These are phyloP conservation scores for Colletotrichum destructivum DNA, from an alignment of 2,329 filamentous ascomycete species.

Conservation along the genomic window DNA sequence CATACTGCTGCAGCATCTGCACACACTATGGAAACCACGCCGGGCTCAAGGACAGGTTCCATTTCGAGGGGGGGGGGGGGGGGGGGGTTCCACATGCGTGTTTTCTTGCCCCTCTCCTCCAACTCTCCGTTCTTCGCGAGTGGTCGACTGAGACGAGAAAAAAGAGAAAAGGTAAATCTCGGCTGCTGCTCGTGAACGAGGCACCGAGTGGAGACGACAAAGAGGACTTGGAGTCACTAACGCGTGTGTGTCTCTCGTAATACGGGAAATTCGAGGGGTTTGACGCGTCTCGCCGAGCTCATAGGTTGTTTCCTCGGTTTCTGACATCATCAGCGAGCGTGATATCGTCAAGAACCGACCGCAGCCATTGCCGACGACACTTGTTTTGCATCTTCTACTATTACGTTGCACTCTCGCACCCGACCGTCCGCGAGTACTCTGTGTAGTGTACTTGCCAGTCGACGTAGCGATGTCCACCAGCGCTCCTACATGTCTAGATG, in stretches of 20 bases:
- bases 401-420: neutral
- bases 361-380: too few relatives aligned
- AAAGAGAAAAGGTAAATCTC: neutral
- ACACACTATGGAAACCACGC: neutral
- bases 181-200: slow-evolving; percentile 14
- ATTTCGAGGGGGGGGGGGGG: too few relatives aligned
- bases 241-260: slow-evolving; percentile 15
- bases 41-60: neutral
- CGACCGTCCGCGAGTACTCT: neutral
- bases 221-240: slow-evolving; percentile 6
- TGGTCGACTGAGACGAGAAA: too few relatives aligned
- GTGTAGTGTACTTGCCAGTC: neutral
- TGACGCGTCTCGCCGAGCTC: neutral
- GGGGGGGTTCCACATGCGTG: neutral
- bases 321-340: neutral
- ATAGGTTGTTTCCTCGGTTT: neutral
- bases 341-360: neutral
- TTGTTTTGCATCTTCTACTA: neutral
- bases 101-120: neutral
- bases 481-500: too few relatives aligned
- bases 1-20: neutral
- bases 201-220: slow-evolving; percentile 14
- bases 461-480: neutral
- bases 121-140: neutral
- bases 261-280: neutral